Conservation (phyloP, 805 yeast species). For the Cyberlindnera amylophila region DNA sequence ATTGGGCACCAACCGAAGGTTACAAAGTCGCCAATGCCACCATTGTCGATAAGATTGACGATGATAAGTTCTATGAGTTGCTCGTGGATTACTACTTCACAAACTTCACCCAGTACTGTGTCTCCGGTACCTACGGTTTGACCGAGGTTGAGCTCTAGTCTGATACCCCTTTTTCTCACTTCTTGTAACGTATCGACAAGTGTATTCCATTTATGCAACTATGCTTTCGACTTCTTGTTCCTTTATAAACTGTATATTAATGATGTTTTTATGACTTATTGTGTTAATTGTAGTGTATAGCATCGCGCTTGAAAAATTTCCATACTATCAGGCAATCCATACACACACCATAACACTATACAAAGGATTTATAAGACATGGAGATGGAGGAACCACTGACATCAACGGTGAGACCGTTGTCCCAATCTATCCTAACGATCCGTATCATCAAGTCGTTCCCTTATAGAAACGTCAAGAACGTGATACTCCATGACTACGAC, state of each 20-base stretch:
- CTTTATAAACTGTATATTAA: too few species aligned
- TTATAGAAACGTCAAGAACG: slow-evolving; percentile 79
- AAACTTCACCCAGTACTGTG: slow-evolving; percentile 38
- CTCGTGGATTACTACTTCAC: slow-evolving; percentile 32
- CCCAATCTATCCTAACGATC: slow-evolving; percentile 73
- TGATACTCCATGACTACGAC: slow-evolving; percentile 66
- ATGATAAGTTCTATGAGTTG: slow-evolving; percentile 29
- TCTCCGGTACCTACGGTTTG: slow-evolving; percentile 8
- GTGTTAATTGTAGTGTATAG: too few species aligned
- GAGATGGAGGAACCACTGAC: slow-evolving; percentile 85
- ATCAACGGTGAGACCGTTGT: slow-evolving; percentile 59
- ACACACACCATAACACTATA: slow-evolving; percentile 16
- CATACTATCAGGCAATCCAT: not conserved
- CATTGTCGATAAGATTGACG: slow-evolving; percentile 32
- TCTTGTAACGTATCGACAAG: too few species aligned
- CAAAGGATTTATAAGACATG: too few species aligned
- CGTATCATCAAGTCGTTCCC: slow-evolving; percentile 90
- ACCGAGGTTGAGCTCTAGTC: slow-evolving; percentile 8
- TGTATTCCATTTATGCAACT: too few species aligned
- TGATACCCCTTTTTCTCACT: not conserved
- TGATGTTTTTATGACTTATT: too few species aligned
- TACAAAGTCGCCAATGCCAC: slow-evolving; percentile 35
- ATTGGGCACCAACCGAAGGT: slow-evolving; percentile 34
- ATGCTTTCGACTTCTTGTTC: too few species aligned
- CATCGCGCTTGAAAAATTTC: too few species aligned